Evolutionary conservation across 106 monocot genomes (phyloP).

Genomic region (Allium fistulosum): DNA sequence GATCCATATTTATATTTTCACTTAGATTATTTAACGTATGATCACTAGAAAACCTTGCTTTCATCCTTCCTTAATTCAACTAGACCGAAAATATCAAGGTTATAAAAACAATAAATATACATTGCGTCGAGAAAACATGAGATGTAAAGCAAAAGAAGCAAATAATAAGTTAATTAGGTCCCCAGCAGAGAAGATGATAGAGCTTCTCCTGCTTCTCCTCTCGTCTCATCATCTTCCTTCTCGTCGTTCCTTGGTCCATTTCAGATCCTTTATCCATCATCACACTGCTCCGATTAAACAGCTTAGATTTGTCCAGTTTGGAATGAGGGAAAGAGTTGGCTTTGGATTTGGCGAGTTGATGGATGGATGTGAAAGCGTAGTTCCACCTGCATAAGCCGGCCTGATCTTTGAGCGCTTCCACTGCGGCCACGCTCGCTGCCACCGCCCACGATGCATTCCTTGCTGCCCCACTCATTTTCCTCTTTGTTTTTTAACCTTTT

Average conservation of each 20-base stretch:
- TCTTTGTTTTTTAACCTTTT: not conserved
- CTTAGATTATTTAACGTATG: no score
- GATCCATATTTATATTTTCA: no score
- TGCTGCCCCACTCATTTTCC: slow-evolving; percentile 1
- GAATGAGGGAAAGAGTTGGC: not conserved
- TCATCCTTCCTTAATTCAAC: no score
- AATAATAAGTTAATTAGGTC: not conserved
- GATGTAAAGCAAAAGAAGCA: not conserved
- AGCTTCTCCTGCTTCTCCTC: not conserved
- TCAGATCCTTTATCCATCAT: not conserved
- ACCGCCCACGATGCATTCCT: slow-evolving; percentile 16
- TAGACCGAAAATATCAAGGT: no score
- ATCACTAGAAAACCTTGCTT: no score
- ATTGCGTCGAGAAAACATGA: no score
- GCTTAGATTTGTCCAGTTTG: not conserved
- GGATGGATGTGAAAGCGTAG: slow-evolving; percentile 25
- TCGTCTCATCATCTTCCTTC: not conserved
- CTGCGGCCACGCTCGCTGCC: slow-evolving; percentile 24
- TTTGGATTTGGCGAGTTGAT: slow-evolving; percentile 1
- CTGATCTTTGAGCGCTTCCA: slow-evolving; percentile 47
- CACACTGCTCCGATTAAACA: not conserved
- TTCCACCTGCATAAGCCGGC: slow-evolving; percentile 49
- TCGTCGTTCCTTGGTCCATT: not conserved
- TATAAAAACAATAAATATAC: no score
- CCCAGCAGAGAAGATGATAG: slow-evolving; percentile 4